These are phyloP conservation scores for Stachybotrys chartarum DNA, from an alignment of 2,329 filamentous ascomycete species.

Conservation along the genomic window DNA sequence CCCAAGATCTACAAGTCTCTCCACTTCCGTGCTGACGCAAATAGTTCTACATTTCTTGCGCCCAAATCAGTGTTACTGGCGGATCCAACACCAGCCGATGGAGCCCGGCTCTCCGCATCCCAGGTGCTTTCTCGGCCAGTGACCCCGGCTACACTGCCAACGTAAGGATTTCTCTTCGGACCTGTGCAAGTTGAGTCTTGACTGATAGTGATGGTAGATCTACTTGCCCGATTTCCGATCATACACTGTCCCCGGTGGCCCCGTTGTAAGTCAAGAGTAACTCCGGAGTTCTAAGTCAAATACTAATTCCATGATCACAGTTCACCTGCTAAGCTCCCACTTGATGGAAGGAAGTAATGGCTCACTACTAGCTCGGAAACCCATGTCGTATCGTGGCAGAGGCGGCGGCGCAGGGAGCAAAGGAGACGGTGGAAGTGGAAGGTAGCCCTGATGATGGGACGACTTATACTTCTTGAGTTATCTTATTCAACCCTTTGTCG, in stretches of 20 bases:
- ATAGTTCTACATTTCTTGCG: constrained; percentile 33
- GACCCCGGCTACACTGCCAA: constrained; percentile 39
- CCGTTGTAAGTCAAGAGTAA: constrained; percentile 2
- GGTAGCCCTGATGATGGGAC: too few relatives aligned
- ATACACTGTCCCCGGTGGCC: constrained; percentile 23
- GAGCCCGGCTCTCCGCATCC: constrained; percentile 18
- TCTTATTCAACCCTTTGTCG: too few relatives aligned
- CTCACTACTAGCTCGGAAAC: too few relatives aligned
- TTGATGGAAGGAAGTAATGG: too few relatives aligned
- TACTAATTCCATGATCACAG: not conserved
- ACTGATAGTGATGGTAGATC: constrained; percentile 10
- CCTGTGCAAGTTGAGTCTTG: not conserved
- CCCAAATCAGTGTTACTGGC: constrained; percentile 17
- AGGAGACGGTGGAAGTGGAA: too few relatives aligned
- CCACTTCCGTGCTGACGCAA: not conserved
- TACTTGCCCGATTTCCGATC: constrained; percentile 21
- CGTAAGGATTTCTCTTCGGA: constrained; percentile 17
- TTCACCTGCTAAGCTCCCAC: constrained; percentile 1
- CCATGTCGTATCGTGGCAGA: too few relatives aligned
- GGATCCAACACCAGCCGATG: constrained; percentile 8
- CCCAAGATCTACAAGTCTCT: constrained; percentile 7
- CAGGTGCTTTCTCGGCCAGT: constrained; percentile 31
- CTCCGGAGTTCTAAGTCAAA: not conserved
- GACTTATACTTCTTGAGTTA: too few relatives aligned
- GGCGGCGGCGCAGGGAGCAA: too few relatives aligned